Evolutionary conservation across 345 rosid genomes (phyloP).

Genomic region (Erucastrum elatum): DNA sequence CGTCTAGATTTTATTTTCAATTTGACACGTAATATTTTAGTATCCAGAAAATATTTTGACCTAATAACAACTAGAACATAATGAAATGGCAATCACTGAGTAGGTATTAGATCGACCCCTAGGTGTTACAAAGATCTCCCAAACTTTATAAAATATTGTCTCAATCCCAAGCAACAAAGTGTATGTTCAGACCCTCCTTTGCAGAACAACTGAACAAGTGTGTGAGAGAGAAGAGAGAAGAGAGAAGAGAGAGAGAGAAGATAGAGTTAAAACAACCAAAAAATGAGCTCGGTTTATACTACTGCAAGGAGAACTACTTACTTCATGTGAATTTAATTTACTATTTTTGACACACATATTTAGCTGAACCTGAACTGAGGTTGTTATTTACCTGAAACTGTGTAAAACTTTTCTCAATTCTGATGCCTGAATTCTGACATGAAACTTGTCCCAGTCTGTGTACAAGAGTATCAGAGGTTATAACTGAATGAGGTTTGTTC

Average conservation of each 20-base stretch:
- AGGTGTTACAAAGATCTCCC: background rate
- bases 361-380: background rate
- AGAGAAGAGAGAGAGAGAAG: no score
- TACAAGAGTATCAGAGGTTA: background rate
- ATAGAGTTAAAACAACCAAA: no score
- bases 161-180: background rate
- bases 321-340: background rate
- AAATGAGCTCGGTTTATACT: background rate
- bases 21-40: background rate
- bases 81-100: background rate
- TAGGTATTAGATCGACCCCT: background rate
- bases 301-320: background rate
- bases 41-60: background rate
- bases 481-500: constrained; percentile 4
- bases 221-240: background rate
- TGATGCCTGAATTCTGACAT: background rate
- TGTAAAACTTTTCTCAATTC: background rate
- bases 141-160: background rate
- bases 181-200: background rate
- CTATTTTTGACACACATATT: background rate
- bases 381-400: background rate
- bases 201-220: background rate
- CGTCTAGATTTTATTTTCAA: background rate
- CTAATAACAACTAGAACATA: background rate
- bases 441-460: background rate